Percentiles rank a stretch among this genome's conserved stretches.
Evolutionary conservation across 2,329 filamentous ascomycete species (phyloP).

Genomic region (Aspergillus floridensis): DNA sequence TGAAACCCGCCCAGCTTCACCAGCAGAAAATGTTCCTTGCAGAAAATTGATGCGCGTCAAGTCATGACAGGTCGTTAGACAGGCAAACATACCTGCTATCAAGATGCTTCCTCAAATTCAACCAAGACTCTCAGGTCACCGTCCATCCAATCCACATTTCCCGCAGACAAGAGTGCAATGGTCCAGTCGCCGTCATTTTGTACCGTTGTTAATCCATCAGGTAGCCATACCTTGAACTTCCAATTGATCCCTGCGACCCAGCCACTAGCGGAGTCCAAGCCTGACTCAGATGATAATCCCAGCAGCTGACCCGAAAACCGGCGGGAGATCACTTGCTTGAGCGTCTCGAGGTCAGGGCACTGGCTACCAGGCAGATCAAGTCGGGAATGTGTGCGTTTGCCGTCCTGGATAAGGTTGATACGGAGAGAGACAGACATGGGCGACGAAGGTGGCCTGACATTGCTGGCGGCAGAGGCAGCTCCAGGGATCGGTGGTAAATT

Average conservation of each 20-base stretch:
- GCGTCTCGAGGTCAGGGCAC: conserved; percentile 32
- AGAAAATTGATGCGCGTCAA: conserved; percentile 1
- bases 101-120: conserved; percentile 28
- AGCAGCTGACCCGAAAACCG: conserved; percentile 34
- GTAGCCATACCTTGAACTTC: conserved; percentile 42
- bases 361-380: conserved; percentile 37
- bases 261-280: conserved; percentile 18
- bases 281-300: conserved; percentile 20
- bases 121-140: conserved; percentile 44
- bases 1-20: neutral
- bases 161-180: conserved; percentile 42
- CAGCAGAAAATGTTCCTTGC: neutral
- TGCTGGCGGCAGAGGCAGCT: conserved; percentile 2
- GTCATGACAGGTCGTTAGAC: neutral
- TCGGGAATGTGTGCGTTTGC: conserved; percentile 40
- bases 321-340: conserved; percentile 33
- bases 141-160: conserved; percentile 49
- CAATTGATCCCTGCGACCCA: conserved; percentile 23
- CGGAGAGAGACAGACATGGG: conserved; percentile 32
- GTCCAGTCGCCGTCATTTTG: conserved; percentile 45
- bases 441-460: conserved; percentile 1
- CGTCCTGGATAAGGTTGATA: conserved; percentile 38
- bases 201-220: conserved; percentile 41
- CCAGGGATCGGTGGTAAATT: conserved; percentile 18
- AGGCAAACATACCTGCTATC: neutral